Evolutionary conservation across 306 rosid genomes (phyloP), one percentile per base, ranked within the genome.

Genomic region (Inga leiocalycina): DNA sequence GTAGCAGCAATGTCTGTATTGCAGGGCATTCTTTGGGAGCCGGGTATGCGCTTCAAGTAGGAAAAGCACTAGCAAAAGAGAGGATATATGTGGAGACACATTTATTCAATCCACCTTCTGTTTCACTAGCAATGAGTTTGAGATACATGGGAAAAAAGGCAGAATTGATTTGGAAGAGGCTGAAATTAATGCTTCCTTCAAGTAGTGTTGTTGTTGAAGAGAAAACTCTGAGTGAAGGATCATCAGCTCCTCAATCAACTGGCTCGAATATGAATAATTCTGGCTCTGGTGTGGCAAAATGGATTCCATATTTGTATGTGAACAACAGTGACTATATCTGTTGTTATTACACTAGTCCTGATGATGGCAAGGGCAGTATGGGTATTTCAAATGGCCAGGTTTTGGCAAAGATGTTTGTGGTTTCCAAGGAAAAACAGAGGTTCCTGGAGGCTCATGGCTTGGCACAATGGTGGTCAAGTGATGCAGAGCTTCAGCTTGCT

Each of bases 381-480:
- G 78, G 81, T 45, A 70, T 83, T 32, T 80, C 64, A 73, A 87
- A 49, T 30, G 91, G 92, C 75, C 89, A 84, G 70, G 81, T 81
- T 20, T 91, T 90, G 39, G 98, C 99, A 2, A 96, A 91, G 85
- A 86, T 96, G 84, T 94, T 90, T 84, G 97, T 94, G 80, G 92
- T 86, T 81, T 90, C 99, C 1, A 96, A 94, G 82, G 98, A 95
- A 72, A 94, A 94, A 66, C 99, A 96, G 87, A 92, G 85, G 88
- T 97, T 97, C 89, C 75, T 91, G 22, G 97, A 94, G 84, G 99
- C 99, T 84, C 99, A 97, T 86, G 99, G 98, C 12, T 48, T 94
- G 72, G 97, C 91, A 82, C 98, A 97, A 77, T 97, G 99, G 99
- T 97, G 98, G 98, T 94, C 99, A 43, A 95, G 93, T 75, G 98